Evolutionary conservation across 2,329 filamentous ascomycete species (phyloP), one percentile per base, ranked within the genome.

Genomic region (Myriosclerotinia duriaeana): DNA sequence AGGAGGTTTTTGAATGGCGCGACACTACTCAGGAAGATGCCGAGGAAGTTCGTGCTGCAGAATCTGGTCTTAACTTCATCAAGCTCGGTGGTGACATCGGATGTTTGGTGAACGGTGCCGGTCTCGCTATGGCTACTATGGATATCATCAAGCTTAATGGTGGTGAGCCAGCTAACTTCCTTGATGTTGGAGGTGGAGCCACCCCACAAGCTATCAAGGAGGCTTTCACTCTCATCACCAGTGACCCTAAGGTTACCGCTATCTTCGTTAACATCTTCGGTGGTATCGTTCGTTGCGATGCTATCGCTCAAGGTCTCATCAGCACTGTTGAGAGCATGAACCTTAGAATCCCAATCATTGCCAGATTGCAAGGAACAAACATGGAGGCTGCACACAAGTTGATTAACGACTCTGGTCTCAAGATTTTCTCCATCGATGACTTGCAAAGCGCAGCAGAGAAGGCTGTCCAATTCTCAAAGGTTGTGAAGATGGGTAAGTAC

Each of bases 231-330:
- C 91, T 99, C 76, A 99, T 99, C 84, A 99, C 95, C 75, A 95
- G 90, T 81, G 95, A 99, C 80, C 88, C 93, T 78, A 98, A 98
- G 86, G 95, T 99, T 72, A 94, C 93, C 62, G 95, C 95, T 76
- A 95, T 99, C 83, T 99, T 99, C 75, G 95, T 99, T 84, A 99
- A 99, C 87, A 99, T 99, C 80, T 99, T 99, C 78, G 95, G 95
- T 78, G 95, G 95, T 82, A 99, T 99, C 75, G 95, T 99, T 74
- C 89, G 95, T 76, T 99, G 95, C 79, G 95, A 99, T 79, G 93
- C 92, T 77, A 99, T 99, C 78, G 95, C 95, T 73, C 90, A 93
- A 81, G 95, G 95, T 77, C 85, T 99, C 75, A 96, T 99, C 83
- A 89, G 92, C 79, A 96, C 97, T 67, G 95, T 95, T 70, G 87